Percentiles rank a stretch among this genome's conserved stretches.
These are phyloP conservation scores for Leptomonas pyrrhocoris DNA, from an alignment of 208 protist genomes.

Conservation along the genomic window DNA sequence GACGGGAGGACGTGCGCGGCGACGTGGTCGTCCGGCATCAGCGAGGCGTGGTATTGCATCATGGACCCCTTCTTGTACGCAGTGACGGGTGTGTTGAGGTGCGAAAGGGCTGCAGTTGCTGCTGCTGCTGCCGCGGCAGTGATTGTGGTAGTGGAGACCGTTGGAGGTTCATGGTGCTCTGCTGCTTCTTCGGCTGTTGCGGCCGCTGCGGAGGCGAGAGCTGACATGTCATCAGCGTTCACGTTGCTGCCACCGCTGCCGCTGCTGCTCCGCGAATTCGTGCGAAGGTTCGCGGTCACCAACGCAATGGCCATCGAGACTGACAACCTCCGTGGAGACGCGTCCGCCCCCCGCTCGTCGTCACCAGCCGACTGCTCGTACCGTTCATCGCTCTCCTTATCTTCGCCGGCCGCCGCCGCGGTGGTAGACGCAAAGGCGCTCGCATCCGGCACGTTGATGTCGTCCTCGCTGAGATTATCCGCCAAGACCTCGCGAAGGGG, in stretches of 20 bases:
- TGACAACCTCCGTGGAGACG: conserved; percentile 1
- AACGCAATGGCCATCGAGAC: conserved; percentile 4
- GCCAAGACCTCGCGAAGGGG: background rate
- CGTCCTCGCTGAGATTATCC: background rate
- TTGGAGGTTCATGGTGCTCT: background rate
- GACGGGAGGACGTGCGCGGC: conserved; percentile 2
- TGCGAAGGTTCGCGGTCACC: background rate
- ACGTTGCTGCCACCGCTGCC: background rate
- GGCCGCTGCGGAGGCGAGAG: background rate
- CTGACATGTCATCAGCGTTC: background rate
- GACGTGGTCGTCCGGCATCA: conserved; percentile 6
- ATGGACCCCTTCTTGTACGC: background rate
- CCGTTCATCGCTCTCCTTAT: no score
- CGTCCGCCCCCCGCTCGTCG: background rate
- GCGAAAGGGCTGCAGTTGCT: background rate
- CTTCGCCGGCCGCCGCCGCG: no score
- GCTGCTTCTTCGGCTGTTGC: background rate
- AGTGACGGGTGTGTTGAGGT: background rate
- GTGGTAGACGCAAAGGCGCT: no score
- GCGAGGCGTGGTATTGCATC: background rate
- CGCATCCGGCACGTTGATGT: conserved; percentile 6
- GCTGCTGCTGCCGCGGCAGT: background rate
- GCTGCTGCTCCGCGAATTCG: background rate
- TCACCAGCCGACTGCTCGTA: background rate
- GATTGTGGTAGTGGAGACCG: background rate